phyloP scores from a whole-genome alignment of 2,329 filamentous ascomycete species.

The Bipolaris bicolor region DNA sequence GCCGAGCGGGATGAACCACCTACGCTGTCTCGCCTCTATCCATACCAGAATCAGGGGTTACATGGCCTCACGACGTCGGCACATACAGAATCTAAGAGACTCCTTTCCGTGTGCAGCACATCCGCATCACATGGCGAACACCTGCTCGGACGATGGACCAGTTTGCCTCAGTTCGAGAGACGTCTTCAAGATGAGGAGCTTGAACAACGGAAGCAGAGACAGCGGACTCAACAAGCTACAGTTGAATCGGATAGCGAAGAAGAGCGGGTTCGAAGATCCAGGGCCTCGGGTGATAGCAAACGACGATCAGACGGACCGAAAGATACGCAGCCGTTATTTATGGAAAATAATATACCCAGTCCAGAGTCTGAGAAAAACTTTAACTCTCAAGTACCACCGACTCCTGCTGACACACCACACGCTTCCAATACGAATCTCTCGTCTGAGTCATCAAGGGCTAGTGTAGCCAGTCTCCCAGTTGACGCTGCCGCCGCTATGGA shows the following conservation, averaged over 20 bases:
- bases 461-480: slow-evolving; percentile 35
- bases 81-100: slow-evolving; percentile 28
- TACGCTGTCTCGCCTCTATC: slow-evolving; percentile 32
- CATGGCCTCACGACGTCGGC: slow-evolving; percentile 30
- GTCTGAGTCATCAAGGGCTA: slow-evolving; percentile 34
- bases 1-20: slow-evolving; percentile 14
- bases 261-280: slow-evolving; percentile 23
- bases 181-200: slow-evolving; percentile 34
- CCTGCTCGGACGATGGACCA: slow-evolving; percentile 43
- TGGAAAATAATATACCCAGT: slow-evolving; percentile 32
- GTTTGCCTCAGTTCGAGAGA: slow-evolving; percentile 39
- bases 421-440: slow-evolving; percentile 26
- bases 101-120: slow-evolving; percentile 33
- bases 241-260: slow-evolving; percentile 47
- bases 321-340: slow-evolving; percentile 38
- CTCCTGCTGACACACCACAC: slow-evolving; percentile 35
- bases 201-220: slow-evolving; percentile 28
- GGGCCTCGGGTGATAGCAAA: slow-evolving; percentile 16
- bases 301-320: slow-evolving; percentile 23
- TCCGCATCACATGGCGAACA: slow-evolving; percentile 34
- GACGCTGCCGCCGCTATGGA: slow-evolving; percentile 41
- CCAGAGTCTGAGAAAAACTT: slow-evolving; percentile 26
- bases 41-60: slow-evolving; percentile 39
- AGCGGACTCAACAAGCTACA: slow-evolving; percentile 40
- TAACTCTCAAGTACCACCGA: slow-evolving; percentile 33